Base-by-base conservation (phyloP, 176 grass and related monocot genomes). In the Chloris gayana region DNA sequence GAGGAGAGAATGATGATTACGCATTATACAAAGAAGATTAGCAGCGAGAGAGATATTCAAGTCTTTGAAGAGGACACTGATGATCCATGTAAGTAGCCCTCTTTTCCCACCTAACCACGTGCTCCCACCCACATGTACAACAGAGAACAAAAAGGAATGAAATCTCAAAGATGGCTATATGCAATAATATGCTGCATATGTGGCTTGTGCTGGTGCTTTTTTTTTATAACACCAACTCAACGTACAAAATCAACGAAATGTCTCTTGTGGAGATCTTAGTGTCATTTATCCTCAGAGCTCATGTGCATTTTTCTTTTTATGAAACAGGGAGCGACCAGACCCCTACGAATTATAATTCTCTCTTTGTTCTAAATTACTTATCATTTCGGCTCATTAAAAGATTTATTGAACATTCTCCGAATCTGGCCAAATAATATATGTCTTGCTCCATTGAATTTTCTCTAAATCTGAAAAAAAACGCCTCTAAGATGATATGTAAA, bases 201-300 rank as follows among this genome's bases (percentile, higher is more conserved):
- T 22, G 19, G 1, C n/a, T 24, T 58, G n/a, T n/a, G 22, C 57
- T 14, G n/a, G 10, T 59, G 7, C 0, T 27, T 60, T 24, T 7
- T 67, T 67, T 21, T 35, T 67, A 21, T 37, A 67, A 37, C 33
- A 8, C 18, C 18, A 21, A 37, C 19, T 22, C 4, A 37, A 37
- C 0, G 33, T 22, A 22, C 64, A 27, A 67, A 22, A 37, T 37
- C 32, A 11, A 31, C 14, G 31, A 67, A 67, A 37, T 35, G 33
- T 21, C 19, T 22, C 64, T 67, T 35, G 64, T 37, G 64, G 32
- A 67, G 32, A 67, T 67, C 64, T 67, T 7, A 67, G 62, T 65
- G 15, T 31, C 14, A 17, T 63, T 63, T 30, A 24, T n/a, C 21
- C 3, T n/a, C n/a, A n/a, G 22, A 13, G 24, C 10, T 27, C 57